Conservation (phyloP, 176 grass and related monocot species). For the Sorghum bicolor region Sorghum_bicolor_NCBIv3 NC_012873.2:66901001-66901500, state of each 20-base stretch:
- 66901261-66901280: neutral
- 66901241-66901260: conserved; percentile 5
- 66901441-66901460: neutral
- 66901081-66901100: conserved; percentile 23
- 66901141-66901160: neutral
- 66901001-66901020: too few species aligned
- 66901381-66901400: neutral
- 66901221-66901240: conserved; percentile 21
- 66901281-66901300: conserved; percentile 38
- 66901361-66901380: neutral
- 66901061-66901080: neutral
- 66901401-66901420: neutral
- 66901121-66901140: neutral
- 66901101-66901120: conserved; percentile 32
- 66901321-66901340: neutral
- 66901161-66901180: neutral
- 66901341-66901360: neutral
- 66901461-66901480: neutral
- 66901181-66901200: conserved; percentile 56
- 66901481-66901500: neutral
- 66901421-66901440: neutral
- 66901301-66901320: conserved; percentile 31
- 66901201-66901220: conserved; percentile 52
- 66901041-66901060: neutral
- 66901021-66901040: too few species aligned